phyloP scores from a whole-genome alignment of 805 yeast genomes.

The Lipomyces kockii region DNA sequence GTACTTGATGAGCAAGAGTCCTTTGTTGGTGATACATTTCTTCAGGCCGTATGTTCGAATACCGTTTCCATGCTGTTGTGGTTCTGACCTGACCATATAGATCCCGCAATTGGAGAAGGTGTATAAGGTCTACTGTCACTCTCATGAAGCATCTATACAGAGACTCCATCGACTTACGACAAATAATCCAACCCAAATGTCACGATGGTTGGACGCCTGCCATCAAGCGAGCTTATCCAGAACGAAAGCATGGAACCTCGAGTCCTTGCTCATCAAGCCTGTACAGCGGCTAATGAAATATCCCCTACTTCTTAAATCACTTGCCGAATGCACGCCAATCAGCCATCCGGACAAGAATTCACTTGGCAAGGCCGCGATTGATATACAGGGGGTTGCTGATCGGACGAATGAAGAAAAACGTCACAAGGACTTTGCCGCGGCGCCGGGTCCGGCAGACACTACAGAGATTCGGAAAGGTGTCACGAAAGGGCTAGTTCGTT shows the following conservation, averaged over 20 bases:
- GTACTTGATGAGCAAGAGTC: slow-evolving; percentile 25
- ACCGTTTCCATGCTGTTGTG: neutral
- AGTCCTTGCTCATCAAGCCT: slow-evolving; percentile 51
- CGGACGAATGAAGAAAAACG: slow-evolving; percentile 24
- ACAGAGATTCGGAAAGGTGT: slow-evolving; percentile 18
- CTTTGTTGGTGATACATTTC: slow-evolving; percentile 43
- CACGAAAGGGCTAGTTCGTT: slow-evolving; percentile 15
- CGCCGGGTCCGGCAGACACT: neutral
- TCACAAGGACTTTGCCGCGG: neutral
- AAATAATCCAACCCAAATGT: slow-evolving; percentile 40
- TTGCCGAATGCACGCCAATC: slow-evolving; percentile 43
- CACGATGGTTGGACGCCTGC: slow-evolving; percentile 47
- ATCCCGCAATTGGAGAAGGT: slow-evolving; percentile 43
- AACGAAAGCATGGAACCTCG: slow-evolving; percentile 51
- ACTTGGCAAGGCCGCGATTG: slow-evolving; percentile 18
- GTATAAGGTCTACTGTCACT: slow-evolving; percentile 45
- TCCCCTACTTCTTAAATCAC: slow-evolving; percentile 46
- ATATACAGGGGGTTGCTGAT: slow-evolving; percentile 24
- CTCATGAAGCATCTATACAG: slow-evolving; percentile 42
- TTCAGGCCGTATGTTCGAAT: slow-evolving; percentile 29
- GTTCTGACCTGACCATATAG: slow-evolving; percentile 18
- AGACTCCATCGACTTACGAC: slow-evolving; percentile 39
- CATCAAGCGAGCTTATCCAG: slow-evolving; percentile 38
- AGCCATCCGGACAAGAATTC: slow-evolving; percentile 55
- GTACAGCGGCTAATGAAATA: slow-evolving; percentile 53